These are phyloP conservation scores for Immersiella caudata DNA, from an alignment of 495 filamentous ascomycete species.

Conservation along the genomic window DNA sequence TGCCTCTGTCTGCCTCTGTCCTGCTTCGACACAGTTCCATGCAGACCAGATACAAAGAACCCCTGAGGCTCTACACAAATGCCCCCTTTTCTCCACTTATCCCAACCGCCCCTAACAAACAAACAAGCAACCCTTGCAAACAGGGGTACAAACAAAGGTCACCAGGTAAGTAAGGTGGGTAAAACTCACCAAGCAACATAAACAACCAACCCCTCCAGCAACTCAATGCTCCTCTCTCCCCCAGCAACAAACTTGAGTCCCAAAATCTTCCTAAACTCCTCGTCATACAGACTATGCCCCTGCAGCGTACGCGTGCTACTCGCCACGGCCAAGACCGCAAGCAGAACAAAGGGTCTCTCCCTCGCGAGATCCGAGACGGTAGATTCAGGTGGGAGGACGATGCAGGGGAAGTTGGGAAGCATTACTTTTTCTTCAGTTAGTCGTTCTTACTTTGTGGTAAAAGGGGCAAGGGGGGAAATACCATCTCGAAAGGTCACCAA, in stretches of 20 bases:
- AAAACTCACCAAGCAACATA: conserved; percentile 51
- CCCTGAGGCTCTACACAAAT: no score
- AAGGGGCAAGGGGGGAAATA: not conserved
- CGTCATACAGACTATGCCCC: conserved; percentile 51
- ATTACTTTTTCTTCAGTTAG: conserved; percentile 25
- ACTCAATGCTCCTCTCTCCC: conserved; percentile 48
- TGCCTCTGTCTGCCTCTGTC: no score
- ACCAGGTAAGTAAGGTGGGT: not conserved
- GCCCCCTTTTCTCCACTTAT: no score
- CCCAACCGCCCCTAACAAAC: not conserved
- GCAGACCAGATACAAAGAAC: no score
- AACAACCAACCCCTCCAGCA: conserved; percentile 48
- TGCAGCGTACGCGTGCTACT: conserved; percentile 47
- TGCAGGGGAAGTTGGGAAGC: conserved; percentile 45
- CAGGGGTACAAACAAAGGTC: not conserved
- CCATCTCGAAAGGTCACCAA: conserved; percentile 37
- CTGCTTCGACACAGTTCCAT: no score
- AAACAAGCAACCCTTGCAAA: not conserved
- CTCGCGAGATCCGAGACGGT: conserved; percentile 43
- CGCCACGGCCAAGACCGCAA: conserved; percentile 50
- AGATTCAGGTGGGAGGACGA: conserved; percentile 36
- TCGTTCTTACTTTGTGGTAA: not conserved
- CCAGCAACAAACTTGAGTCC: conserved; percentile 53
- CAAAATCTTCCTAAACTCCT: conserved; percentile 53
- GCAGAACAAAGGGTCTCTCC: conserved; percentile 46